These are phyloP conservation scores for Agrostemma githago DNA, from an alignment of 148 eudicot species.

Conservation along the genomic window DNA sequence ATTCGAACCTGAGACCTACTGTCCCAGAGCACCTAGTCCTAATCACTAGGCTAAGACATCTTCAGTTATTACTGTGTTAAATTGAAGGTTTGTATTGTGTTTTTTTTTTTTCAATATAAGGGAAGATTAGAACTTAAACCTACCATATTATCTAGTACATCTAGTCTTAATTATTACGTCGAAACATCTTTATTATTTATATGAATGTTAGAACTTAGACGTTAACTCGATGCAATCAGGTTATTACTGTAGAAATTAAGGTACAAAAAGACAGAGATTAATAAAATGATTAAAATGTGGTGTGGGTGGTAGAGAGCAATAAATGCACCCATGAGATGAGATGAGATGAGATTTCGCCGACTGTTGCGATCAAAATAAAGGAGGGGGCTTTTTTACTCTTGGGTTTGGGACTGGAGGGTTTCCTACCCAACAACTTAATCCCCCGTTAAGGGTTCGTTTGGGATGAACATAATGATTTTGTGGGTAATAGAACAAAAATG, in stretches of 20 bases:
- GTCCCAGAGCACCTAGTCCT: too few relatives aligned
- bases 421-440: conserved; percentile 10
- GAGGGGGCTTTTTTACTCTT: not conserved
- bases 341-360: conserved; percentile 9
- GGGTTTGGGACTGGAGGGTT: not conserved
- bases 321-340: conserved; percentile 24
- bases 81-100: too few relatives aligned
- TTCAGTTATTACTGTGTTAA: too few relatives aligned
- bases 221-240: not conserved
- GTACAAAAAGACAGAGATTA: not conserved
- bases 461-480: too few relatives aligned
- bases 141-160: too few relatives aligned
- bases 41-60: too few relatives aligned
- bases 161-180: too few relatives aligned
- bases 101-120: too few relatives aligned
- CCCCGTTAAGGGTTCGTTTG: not conserved
- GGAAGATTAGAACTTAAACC: too few relatives aligned
- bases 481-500: too few relatives aligned
- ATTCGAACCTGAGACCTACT: too few relatives aligned
- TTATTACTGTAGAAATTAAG: not conserved
- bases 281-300: not conserved
- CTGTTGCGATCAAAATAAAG: conserved; percentile 22
- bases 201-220: not conserved
- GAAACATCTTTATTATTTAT: too few relatives aligned
- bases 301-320: conserved; percentile 24